Evolutionary conservation across 352 stramenopile species (phyloP).

Genomic region (Phytophthora melonis): DNA sequence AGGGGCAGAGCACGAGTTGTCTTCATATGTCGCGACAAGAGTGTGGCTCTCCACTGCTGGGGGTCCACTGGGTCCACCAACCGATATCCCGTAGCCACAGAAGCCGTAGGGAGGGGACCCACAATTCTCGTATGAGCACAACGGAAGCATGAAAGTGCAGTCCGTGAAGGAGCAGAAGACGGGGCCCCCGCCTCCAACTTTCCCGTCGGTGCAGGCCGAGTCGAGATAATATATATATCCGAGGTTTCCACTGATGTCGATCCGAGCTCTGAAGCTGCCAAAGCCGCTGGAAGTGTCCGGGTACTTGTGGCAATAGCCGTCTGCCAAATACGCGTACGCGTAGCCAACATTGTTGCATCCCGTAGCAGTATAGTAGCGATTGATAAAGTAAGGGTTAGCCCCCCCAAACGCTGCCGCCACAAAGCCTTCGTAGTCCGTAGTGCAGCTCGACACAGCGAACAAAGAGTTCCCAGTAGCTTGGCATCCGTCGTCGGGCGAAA

Average conservation of each 20-base stretch:
- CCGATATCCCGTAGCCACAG: neutral
- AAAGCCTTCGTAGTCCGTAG: constrained; percentile 1
- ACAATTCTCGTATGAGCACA: neutral
- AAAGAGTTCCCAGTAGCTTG: neutral
- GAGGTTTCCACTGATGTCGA: too few species aligned
- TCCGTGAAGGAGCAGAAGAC: neutral
- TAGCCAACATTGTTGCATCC: neutral
- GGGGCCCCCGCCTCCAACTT: neutral
- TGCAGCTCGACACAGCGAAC: neutral
- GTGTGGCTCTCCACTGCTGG: neutral
- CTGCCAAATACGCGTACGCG: constrained; percentile 2
- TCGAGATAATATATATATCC: too few species aligned
- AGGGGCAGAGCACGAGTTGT: neutral
- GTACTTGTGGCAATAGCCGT: neutral
- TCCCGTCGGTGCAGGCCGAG: neutral
- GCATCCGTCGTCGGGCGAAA: neutral
- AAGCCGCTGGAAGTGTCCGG: neutral
- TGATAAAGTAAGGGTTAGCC: neutral
- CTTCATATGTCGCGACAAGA: neutral
- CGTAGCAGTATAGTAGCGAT: neutral
- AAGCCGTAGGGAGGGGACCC: neutral
- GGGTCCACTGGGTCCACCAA: neutral
- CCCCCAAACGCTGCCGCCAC: constrained; percentile 2
- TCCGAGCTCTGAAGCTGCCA: neutral
- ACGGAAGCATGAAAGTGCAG: neutral